These are phyloP conservation scores for Pseudophaeomoniella oleicola DNA, from an alignment of 2,329 filamentous ascomycete genomes.

Conservation along the genomic window DNA sequence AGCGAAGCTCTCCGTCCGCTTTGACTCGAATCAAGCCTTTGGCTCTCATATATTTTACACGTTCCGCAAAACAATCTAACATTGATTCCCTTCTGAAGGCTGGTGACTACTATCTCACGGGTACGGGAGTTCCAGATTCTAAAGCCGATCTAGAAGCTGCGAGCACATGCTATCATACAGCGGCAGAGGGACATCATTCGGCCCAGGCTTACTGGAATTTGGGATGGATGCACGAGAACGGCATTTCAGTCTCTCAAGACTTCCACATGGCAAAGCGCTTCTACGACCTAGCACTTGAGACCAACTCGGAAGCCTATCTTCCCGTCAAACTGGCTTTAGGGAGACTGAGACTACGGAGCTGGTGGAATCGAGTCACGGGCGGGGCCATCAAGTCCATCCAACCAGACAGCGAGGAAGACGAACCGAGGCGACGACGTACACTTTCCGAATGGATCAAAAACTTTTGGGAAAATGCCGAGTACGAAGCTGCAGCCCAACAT, in stretches of 20 bases:
- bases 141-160: slow-evolving; percentile 65
- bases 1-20: slow-evolving; percentile 2
- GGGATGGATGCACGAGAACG: slow-evolving; percentile 99
- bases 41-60: slow-evolving; percentile 85
- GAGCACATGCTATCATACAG: slow-evolving; percentile 80
- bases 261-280: slow-evolving; percentile 94
- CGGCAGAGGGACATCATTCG: slow-evolving; percentile 79
- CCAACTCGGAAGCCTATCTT: slow-evolving; percentile 84
- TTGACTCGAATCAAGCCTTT: slow-evolving; percentile 25
- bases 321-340: slow-evolving; percentile 79
- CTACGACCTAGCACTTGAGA: slow-evolving; percentile 83
- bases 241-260: slow-evolving; percentile 80
- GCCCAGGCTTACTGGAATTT: slow-evolving; percentile 95
- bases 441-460: slow-evolving; percentile 75
- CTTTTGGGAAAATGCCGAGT: slow-evolving; percentile 59
- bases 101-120: slow-evolving; percentile 89
- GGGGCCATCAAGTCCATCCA: slow-evolving; percentile 87
- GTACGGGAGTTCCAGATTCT: slow-evolving; percentile 49
- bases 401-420: slow-evolving; percentile 46
- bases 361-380: slow-evolving; percentile 86
- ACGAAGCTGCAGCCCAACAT: slow-evolving; percentile 50
- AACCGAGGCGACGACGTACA: slow-evolving; percentile 57
- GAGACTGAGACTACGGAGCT: slow-evolving; percentile 71
- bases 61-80: slow-evolving; percentile 84
- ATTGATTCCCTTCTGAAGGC: slow-evolving; percentile 93